Evolutionary conservation across 225 moss, liverwort and hornwort species (phyloP).

Genomic region (Thuidium tamariscinum): DNA sequence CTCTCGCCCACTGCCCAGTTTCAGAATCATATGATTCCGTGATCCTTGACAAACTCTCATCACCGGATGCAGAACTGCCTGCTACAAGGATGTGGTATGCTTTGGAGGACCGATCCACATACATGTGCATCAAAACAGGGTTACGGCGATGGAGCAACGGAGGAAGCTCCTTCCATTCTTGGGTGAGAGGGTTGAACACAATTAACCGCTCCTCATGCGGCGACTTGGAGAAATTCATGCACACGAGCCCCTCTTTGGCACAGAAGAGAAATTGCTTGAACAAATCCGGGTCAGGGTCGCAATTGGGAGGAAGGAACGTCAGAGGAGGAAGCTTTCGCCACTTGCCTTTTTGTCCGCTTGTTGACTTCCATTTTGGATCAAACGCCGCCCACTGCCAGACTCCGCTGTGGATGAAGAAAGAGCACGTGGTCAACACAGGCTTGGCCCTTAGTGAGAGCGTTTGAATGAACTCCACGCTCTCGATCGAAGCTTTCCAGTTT

Average conservation of each 20-base stretch:
- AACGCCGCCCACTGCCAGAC: not conserved
- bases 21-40: not conserved
- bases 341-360: not conserved
- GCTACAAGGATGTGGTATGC: not conserved
- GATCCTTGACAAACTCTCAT: not conserved
- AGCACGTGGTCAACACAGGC: not conserved
- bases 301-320: not conserved
- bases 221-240: not conserved
- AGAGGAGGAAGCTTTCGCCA: not conserved
- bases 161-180: not conserved
- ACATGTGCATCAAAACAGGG: conserved; percentile 5
- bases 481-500: not conserved
- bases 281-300: not conserved
- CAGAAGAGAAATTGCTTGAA: conserved; percentile 8
- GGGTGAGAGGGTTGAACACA: not conserved
- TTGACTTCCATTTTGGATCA: not conserved
- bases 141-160: not conserved
- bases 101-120: not conserved
- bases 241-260: not conserved
- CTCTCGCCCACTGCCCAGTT: not conserved
- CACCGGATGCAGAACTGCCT: not conserved
- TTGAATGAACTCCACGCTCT: not conserved
- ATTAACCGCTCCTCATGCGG: not conserved
- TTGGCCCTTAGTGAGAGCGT: not conserved
- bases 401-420: not conserved